Base-by-base conservation (phyloP, 257 asterid genomes). In the Solanum appendiculatum region DNA sequence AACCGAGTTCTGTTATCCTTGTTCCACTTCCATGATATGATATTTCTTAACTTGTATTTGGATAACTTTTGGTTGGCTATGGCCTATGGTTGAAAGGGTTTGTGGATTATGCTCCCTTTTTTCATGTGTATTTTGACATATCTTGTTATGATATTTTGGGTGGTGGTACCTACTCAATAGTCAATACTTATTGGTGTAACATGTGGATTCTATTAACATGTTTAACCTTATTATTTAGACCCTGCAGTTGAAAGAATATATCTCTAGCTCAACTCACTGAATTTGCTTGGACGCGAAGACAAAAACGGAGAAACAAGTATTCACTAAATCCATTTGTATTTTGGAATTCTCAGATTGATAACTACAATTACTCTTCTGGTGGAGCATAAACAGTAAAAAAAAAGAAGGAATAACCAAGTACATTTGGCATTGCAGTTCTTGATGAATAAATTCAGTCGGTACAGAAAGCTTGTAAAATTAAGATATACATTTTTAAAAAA, bases 11-110 rank as follows among this genome's bases (percentile, higher is more conserved):
- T 54, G 68, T 85, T 88, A 77, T 78, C 58, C 29, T 21, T 64
- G 39, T 36, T 33, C 27, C 42, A 12, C 48, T 36, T 33, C 27
- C 42, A 12, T 64, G 56, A 37, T 77, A 64, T 36, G 75, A 51
- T 86, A 69, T 36, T 84, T 48, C 48, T 18, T 48, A 39, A 12
- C 56, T 37, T 23, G 25, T 86, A 36, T 42, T 69, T 25, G 89
- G 88, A 88, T 90, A 85, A 40, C 34, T 84, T 83, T 86, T 90
- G 91, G 89, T 86, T 89, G 91, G 89, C 74, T 72, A 51, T 85
- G 87, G 73, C 84, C 66, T 72, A 51, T 85, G 87, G 82, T 86
- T 86, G 85, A 31, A 69, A 42, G 75, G 56, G 82, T 56, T 63
- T 66, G 39, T 33, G 64, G 86, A 77, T 36, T 46, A 85, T 42